Evolutionary conservation across 2,329 filamentous ascomycete species (phyloP).

Genomic region (Exophiala aquamarina): DNA sequence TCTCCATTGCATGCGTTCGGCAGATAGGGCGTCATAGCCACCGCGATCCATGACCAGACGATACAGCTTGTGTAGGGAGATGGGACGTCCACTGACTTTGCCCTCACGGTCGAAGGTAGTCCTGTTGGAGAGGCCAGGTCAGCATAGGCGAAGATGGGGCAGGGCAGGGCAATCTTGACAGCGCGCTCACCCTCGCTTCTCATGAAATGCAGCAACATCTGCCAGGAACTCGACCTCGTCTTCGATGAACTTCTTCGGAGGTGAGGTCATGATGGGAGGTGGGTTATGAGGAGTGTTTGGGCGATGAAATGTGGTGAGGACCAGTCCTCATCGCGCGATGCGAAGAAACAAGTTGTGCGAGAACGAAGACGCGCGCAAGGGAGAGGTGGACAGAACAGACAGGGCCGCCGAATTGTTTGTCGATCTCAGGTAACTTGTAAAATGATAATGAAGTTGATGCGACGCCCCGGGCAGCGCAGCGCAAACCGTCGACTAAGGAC

Average conservation of each 20-base stretch:
- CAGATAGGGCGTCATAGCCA: constrained; percentile 82
- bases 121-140: constrained; percentile 34
- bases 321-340: not conserved
- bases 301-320: not conserved
- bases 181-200: constrained; percentile 65
- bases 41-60: constrained; percentile 73
- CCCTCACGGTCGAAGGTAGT: constrained; percentile 78
- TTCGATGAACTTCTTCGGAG: constrained; percentile 24
- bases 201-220: constrained; percentile 71
- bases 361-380: no score
- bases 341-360: no score
- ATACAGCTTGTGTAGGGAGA: constrained; percentile 78
- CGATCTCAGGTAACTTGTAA: no score
- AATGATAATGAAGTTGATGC: no score
- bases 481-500: no score
- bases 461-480: no score
- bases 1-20: constrained; percentile 83
- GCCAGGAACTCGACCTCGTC: constrained; percentile 80
- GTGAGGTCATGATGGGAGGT: constrained; percentile 13
- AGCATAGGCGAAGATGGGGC: constrained; percentile 3
- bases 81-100: constrained; percentile 72
- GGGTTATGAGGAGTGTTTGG: not conserved
- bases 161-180: constrained; percentile 13
- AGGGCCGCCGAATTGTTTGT: no score
- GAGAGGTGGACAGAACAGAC: no score